Conservation (phyloP, 306 rosid species). For the Biancaea sappan region DNA sequence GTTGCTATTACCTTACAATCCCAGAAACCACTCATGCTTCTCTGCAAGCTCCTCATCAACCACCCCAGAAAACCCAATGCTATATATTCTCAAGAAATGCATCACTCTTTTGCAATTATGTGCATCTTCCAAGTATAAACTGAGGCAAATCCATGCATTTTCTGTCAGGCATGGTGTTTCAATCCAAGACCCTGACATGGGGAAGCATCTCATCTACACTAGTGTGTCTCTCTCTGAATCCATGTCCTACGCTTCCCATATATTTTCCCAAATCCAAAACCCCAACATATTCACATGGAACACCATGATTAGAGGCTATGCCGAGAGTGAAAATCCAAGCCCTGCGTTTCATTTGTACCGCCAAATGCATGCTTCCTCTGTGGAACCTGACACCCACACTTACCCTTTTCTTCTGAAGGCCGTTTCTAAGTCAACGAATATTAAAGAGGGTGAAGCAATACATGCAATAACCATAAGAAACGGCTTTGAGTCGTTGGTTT, state of each 20-base stretch:
- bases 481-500: constrained; percentile 55
- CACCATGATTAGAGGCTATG: constrained; percentile 59
- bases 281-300: constrained; percentile 61
- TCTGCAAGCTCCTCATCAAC: constrained; percentile 25
- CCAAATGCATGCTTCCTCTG: constrained; percentile 33
- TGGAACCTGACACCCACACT: constrained; percentile 61
- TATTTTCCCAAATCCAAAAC: constrained; percentile 32
- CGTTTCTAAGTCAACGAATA: constrained; percentile 44
- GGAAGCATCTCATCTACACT: constrained; percentile 53
- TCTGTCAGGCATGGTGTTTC: constrained; percentile 52
- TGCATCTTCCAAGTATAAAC: constrained; percentile 50
- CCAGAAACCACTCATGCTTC: constrained; percentile 18
- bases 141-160: constrained; percentile 60
- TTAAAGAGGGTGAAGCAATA: constrained; percentile 50
- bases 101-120: constrained; percentile 50
- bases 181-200: constrained; percentile 49
- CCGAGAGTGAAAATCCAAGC: constrained; percentile 37
- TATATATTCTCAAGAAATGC: constrained; percentile 47
- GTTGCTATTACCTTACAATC: constrained; percentile 23
- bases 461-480: constrained; percentile 48
- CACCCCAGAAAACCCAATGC: constrained; percentile 27
- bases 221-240: constrained; percentile 54
- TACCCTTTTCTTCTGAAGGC: constrained; percentile 66
- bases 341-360: constrained; percentile 45
- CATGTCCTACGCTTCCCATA: constrained; percentile 51